Evolutionary conservation across 2,329 filamentous ascomycete species (phyloP).

Genomic region (Geosmithia putterillii): DNA sequence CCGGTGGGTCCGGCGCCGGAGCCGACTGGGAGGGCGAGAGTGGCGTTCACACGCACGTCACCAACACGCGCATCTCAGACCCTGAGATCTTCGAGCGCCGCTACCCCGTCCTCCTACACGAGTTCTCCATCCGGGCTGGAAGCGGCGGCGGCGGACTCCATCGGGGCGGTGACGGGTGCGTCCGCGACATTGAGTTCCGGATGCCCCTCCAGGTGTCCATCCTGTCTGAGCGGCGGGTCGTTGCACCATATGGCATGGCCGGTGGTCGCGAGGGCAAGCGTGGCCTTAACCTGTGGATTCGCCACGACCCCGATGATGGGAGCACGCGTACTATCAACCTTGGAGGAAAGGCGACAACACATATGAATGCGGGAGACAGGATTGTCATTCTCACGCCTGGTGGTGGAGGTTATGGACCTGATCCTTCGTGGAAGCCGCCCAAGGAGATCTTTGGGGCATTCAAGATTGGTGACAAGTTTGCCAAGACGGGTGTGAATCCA

Average conservation of each 20-base stretch:
- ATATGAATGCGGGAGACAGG: slow-evolving; percentile 10
- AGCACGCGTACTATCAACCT: slow-evolving; percentile 16
- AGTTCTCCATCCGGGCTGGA: slow-evolving; percentile 50
- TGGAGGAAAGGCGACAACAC: slow-evolving; percentile 9
- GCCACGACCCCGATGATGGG: slow-evolving; percentile 20
- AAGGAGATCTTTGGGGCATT: neutral
- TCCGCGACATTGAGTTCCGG: slow-evolving; percentile 65
- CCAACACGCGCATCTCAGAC: slow-evolving; percentile 70
- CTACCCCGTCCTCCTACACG: slow-evolving; percentile 40
- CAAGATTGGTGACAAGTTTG: slow-evolving; percentile 2
- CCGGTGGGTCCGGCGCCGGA: slow-evolving; percentile 61
- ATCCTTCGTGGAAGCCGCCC: neutral
- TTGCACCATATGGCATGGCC: slow-evolving; percentile 58
- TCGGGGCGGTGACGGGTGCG: slow-evolving; percentile 57
- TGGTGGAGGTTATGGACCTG: slow-evolving; percentile 11
- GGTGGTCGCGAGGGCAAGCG: slow-evolving; percentile 54
- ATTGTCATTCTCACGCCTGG: slow-evolving; percentile 13
- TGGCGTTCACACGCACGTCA: slow-evolving; percentile 71
- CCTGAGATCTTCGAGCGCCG: slow-evolving; percentile 65
- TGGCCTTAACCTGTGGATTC: slow-evolving; percentile 39
- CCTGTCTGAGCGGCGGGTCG: slow-evolving; percentile 59
- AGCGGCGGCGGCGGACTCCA: slow-evolving; percentile 53
- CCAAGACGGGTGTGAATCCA: neutral
- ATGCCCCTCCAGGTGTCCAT: slow-evolving; percentile 64
- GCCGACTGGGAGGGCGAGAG: slow-evolving; percentile 60